Conservation (phyloP, 2,329 filamentous ascomycete species). For the Orbilia quercus region DNA sequence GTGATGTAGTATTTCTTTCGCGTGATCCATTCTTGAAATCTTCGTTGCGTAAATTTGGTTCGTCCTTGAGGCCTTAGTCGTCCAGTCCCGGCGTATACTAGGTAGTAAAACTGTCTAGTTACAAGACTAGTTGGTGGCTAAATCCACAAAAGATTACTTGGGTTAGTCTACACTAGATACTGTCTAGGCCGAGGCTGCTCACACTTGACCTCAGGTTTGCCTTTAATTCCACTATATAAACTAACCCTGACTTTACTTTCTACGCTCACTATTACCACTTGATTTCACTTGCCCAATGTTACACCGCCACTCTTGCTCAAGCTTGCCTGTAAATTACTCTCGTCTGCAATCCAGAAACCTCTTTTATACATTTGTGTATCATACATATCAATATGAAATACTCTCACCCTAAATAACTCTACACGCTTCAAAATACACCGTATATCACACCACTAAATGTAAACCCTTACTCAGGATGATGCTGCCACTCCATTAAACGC, state of each 20-base stretch:
- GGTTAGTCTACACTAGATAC: too few species aligned
- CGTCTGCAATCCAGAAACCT: background rate
- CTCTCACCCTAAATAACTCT: background rate
- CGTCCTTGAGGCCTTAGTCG: too few species aligned
- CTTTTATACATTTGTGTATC: constrained; percentile 4
- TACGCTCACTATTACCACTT: background rate
- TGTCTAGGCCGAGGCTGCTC: too few species aligned
- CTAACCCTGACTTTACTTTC: too few species aligned
- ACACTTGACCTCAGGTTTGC: too few species aligned
- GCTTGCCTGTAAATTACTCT: background rate
- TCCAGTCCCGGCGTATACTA: too few species aligned
- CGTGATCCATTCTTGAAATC: background rate
- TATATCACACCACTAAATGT: background rate
- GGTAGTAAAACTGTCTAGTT: too few species aligned
- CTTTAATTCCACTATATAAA: too few species aligned
- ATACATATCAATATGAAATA: constrained; percentile 20
- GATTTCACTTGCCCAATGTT: background rate
- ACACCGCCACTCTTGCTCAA: background rate
- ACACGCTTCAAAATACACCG: background rate
- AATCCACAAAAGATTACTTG: too few species aligned
- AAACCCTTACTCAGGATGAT: background rate
- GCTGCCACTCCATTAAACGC: constrained; percentile 37
- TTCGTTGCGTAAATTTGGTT: constrained; percentile 1
- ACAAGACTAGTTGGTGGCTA: too few species aligned
- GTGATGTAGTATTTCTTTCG: background rate